A percentile compares a stretch with the other conserved stretches of the same genome.
Evolutionary conservation across 805 yeast genomes (phyloP).

Genomic region (Candida germanica): DNA sequence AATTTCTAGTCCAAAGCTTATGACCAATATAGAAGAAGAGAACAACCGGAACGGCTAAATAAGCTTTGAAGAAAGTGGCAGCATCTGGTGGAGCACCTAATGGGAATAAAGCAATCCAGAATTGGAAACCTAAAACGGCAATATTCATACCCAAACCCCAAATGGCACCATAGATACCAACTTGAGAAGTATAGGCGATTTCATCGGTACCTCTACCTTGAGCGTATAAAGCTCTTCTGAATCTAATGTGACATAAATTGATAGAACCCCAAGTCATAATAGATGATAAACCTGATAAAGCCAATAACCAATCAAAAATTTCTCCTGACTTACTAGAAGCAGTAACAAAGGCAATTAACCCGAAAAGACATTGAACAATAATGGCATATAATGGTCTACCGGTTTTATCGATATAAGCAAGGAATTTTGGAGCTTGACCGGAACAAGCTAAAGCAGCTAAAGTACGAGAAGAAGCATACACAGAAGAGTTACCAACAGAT

Average conservation of each 20-base stretch:
- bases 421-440: conserved; percentile 42
- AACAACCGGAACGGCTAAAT: conserved; percentile 63
- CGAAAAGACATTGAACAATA: conserved; percentile 35
- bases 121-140: conserved; percentile 68
- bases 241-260: conserved; percentile 41
- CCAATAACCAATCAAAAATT: conserved; percentile 47
- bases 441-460: conserved; percentile 45
- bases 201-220: conserved; percentile 73
- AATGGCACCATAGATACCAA: conserved; percentile 66
- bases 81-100: conserved; percentile 47
- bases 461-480: conserved; percentile 40
- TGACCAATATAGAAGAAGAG: conserved; percentile 55
- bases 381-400: conserved; percentile 52
- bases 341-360: conserved; percentile 44
- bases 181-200: conserved; percentile 61
- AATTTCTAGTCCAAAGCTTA: conserved; percentile 48
- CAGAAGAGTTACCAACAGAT: conserved; percentile 44
- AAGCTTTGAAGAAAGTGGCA: conserved; percentile 58
- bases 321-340: conserved; percentile 39
- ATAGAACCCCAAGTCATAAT: conserved; percentile 51
- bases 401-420: conserved; percentile 45
- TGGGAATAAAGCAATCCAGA: conserved; percentile 82
- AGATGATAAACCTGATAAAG: conserved; percentile 48
- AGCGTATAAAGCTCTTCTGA: conserved; percentile 56
- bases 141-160: conserved; percentile 58